Conservation (phyloP, 208 protist species). For the Trichomonas gallinae region DNA sequence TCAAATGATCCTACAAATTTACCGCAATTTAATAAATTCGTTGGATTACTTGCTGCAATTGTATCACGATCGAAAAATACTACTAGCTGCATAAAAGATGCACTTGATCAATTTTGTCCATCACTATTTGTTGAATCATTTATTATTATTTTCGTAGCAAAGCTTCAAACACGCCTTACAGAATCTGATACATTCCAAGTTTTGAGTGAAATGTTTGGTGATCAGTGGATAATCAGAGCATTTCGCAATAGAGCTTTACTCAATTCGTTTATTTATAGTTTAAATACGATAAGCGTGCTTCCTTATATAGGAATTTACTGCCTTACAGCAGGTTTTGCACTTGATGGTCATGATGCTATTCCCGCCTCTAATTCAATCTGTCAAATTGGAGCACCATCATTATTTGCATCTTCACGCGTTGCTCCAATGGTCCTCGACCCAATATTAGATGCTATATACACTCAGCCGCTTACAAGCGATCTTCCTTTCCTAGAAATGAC, state of each 20-base stretch:
- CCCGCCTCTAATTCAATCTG: background rate
- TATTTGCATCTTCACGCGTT: background rate
- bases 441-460: background rate
- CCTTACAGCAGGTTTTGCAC: background rate
- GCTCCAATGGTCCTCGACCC: background rate
- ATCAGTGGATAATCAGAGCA: background rate
- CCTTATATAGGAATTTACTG: background rate
- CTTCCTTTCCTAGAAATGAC: background rate
- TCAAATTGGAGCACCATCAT: background rate
- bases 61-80: background rate
- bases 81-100: background rate
- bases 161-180: background rate
- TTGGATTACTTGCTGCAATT: background rate
- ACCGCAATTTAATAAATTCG: background rate
- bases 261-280: background rate
- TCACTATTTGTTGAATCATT: background rate
- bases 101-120: background rate
- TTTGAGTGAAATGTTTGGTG: background rate
- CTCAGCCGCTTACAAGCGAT: background rate
- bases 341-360: background rate
- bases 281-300: background rate
- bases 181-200: background rate
- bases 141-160: background rate
- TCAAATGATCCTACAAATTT: background rate
- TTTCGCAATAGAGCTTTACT: background rate